A percentile compares a stretch with the other conserved stretches of the same genome.
phyloP scores from a whole-genome alignment of 345 rosid genomes.

The Gossypium rotundifolium region DNA sequence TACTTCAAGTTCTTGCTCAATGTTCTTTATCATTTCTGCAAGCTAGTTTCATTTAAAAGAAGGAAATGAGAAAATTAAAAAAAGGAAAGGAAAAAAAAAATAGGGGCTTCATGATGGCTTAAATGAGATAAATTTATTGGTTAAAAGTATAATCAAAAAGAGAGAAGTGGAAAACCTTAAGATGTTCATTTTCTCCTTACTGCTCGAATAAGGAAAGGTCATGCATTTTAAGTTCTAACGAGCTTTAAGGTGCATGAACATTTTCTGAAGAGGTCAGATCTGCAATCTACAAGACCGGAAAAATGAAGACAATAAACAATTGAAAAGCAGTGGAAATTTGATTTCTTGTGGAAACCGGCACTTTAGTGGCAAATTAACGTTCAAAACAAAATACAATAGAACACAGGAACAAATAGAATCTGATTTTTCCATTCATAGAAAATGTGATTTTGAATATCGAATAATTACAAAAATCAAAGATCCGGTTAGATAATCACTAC shows the following conservation, averaged over 20 bases:
- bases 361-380: not conserved
- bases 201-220: conserved; percentile 80
- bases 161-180: conserved; percentile 54
- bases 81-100: not conserved
- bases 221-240: conserved; percentile 81
- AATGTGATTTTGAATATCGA: not conserved
- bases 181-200: conserved; percentile 94
- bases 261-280: conserved; percentile 74
- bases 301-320: conserved; percentile 16
- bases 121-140: conserved; percentile 2
- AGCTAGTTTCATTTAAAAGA: conserved; percentile 42
- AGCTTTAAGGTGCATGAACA: conserved; percentile 55
- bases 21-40: conserved; percentile 70
- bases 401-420: not conserved
- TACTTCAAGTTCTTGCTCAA: conserved; percentile 76
- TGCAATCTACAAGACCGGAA: conserved; percentile 52
- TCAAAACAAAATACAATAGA: not conserved
- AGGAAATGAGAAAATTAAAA: not conserved
- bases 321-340: not conserved
- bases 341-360: not conserved
- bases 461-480: not conserved
- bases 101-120: not conserved
- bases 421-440: not conserved
- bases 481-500: too few relatives aligned
- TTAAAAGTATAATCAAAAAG: not conserved